Evolutionary conservation across 2,329 filamentous ascomycete genomes (phyloP), one percentile per base, ranked within the genome.

Genomic region (Escovopsis sp.): DNA sequence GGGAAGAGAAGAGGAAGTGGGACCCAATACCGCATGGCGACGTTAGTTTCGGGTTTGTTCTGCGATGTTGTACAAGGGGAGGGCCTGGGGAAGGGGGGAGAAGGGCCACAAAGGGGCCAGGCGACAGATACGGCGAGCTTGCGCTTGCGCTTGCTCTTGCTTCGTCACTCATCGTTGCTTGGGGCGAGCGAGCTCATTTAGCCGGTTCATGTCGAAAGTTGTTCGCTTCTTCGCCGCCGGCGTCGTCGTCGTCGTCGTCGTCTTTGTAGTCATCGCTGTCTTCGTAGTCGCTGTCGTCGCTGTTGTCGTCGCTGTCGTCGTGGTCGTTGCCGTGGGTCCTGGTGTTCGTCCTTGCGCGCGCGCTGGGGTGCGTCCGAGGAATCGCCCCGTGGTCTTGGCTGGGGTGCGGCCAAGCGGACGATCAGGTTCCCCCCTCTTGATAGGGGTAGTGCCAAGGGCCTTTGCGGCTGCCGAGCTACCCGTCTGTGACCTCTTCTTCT

Each of bases 171-270:
- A 69, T 45, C 75, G 67, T 48, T 67, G 58, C 63, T 80, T 80
- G 2, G 76, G 76, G 37, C 67, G 66, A 38, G 77, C 69, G 23
- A 80, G 68, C 70, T 75, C 73, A 52, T 77, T 73, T 43, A 80
- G 63, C 46, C 77, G 67, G 54, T 72, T 77, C 45, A 78, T 55
- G 48, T 68, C 79, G 44, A 80, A 56, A 23, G 68, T 63, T 6
- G 53, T 51, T 45, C 59, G 66, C 62, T 74, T 77, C 64, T 74
- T 76, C 40, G 59, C 59, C 4, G 74, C 66, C 42, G 65, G 8
- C 8, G 2, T 11, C 28, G 28, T 32, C 28, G 28, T 30, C 6
- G 28, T 11, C 11, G 28, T 32, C 11, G 28, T 32, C 8, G 8
- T 32, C 28, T 9, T 11, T 4, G 28, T 3, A 32, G 28, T 32